Conservation (phyloP, 257 asterid species). For the Forsythia suspensa region DNA sequence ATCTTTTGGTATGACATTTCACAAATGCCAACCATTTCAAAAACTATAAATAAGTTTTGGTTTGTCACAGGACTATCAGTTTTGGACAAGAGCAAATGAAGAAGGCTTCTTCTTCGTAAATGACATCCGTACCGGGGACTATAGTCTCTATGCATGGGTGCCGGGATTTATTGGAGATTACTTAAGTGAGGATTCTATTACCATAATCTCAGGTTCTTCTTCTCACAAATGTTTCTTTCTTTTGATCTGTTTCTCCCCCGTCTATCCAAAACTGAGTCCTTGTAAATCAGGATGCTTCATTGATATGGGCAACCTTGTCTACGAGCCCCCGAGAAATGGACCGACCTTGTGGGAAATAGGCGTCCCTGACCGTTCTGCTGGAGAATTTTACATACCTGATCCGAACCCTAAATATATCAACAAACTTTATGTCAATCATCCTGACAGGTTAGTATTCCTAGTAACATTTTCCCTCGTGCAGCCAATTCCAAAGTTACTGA, state of each 20-base stretch:
- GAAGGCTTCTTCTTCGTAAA: constrained; percentile 53
- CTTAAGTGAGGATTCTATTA: constrained; percentile 32
- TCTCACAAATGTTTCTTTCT: not conserved
- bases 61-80: constrained; percentile 58
- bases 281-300: constrained; percentile 39
- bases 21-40: no score
- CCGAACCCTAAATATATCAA: constrained; percentile 63
- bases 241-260: not conserved
- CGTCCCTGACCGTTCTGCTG: constrained; percentile 69
- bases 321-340: constrained; percentile 70
- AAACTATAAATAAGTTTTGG: not conserved
- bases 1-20: no score
- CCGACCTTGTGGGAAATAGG: constrained; percentile 90
- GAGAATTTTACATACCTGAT: constrained; percentile 60
- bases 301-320: constrained; percentile 49
- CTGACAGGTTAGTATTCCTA: constrained; percentile 43
- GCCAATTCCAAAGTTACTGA: not conserved
- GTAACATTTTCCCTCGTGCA: not conserved
- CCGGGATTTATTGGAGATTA: constrained; percentile 76
- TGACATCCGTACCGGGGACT: constrained; percentile 46
- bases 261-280: not conserved
- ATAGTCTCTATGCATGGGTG: constrained; percentile 62
- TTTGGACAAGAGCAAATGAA: constrained; percentile 62
- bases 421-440: constrained; percentile 61
- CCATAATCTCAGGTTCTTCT: constrained; percentile 50